Conservation (phyloP, 1,139 yeast species). For the Kodamaea anthophila region DNA sequence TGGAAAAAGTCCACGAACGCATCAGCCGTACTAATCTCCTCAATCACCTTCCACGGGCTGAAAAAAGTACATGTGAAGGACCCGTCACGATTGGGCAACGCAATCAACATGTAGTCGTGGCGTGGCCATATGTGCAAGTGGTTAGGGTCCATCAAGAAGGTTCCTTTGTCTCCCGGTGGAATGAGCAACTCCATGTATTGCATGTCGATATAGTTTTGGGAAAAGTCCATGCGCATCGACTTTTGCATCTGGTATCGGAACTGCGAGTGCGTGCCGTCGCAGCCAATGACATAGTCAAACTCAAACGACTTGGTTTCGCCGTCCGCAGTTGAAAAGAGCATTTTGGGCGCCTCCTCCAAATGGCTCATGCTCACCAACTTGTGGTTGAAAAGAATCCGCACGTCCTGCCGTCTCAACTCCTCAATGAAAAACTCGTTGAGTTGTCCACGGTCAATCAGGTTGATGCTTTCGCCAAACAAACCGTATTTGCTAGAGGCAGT, state of each 20-base stretch:
- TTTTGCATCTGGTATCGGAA: conserved; percentile 68
- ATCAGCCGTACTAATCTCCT: conserved; percentile 38
- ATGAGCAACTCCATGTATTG: conserved; percentile 77
- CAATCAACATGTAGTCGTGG: conserved; percentile 79
- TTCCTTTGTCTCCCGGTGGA: conserved; percentile 23
- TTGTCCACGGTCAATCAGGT: conserved; percentile 73
- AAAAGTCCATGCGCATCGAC: conserved; percentile 58
- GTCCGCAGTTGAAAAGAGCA: conserved; percentile 18
- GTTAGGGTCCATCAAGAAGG: conserved; percentile 49
- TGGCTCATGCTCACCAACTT: conserved; percentile 42
- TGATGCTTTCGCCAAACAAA: conserved; percentile 75
- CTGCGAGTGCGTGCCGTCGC: conserved; percentile 82
- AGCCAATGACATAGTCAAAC: conserved; percentile 66
- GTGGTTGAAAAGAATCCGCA: conserved; percentile 49
- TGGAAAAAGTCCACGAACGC: conserved; percentile 51
- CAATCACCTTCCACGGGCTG: conserved; percentile 70
- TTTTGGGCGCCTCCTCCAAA: conserved; percentile 20
- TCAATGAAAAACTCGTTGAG: conserved; percentile 61
- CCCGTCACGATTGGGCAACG: conserved; percentile 78
- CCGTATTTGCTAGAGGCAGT: conserved; percentile 75
- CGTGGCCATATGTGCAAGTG: conserved; percentile 95
- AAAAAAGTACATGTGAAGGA: conserved; percentile 88
- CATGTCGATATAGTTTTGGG: conserved; percentile 78
- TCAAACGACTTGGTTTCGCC: conserved; percentile 16
- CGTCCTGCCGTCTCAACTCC: conserved; percentile 46